These are phyloP conservation scores for Pseudocercospora vitis DNA, from an alignment of 2,329 filamentous ascomycete species.

Conservation along the genomic window DNA sequence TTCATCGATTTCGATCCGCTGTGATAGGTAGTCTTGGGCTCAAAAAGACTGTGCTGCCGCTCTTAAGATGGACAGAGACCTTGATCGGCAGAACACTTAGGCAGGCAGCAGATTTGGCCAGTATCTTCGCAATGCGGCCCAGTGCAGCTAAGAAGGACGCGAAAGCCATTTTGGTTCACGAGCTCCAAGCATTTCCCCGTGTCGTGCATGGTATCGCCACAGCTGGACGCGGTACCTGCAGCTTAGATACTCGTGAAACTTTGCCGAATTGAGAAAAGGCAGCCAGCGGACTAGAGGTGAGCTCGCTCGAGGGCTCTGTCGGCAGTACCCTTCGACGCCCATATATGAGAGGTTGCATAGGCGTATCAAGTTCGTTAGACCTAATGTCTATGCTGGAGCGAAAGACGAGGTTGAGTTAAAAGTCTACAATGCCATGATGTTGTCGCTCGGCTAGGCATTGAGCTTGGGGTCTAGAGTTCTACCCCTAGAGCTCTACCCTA, in stretches of 20 bases:
- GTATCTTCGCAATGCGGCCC: neutral
- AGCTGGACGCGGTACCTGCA: conserved; percentile 2
- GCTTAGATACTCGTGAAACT: conserved; percentile 5
- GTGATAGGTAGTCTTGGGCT: neutral
- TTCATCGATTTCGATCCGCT: no score
- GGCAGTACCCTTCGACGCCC: no score
- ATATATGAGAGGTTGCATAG: no score
- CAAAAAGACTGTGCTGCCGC: neutral
- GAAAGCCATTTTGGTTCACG: conserved; percentile 2
- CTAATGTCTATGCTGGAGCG: neutral
- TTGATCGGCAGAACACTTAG: neutral
- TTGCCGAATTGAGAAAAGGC: neutral
- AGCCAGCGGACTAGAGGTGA: neutral
- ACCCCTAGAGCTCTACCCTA: no score
- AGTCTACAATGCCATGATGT: neutral
- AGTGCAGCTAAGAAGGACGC: neutral
- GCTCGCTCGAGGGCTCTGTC: no score
- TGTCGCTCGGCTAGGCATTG: neutral
- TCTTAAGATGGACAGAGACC: neutral
- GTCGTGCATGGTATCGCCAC: neutral
- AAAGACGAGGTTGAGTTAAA: neutral
- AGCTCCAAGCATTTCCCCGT: neutral
- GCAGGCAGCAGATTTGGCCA: neutral
- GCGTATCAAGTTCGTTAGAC: no score
- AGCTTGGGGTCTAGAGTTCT: no score